These are phyloP conservation scores for Takashimella tepidaria DNA, from an alignment of 1,284 basidiomycete species.

Conservation along the genomic window DNA sequence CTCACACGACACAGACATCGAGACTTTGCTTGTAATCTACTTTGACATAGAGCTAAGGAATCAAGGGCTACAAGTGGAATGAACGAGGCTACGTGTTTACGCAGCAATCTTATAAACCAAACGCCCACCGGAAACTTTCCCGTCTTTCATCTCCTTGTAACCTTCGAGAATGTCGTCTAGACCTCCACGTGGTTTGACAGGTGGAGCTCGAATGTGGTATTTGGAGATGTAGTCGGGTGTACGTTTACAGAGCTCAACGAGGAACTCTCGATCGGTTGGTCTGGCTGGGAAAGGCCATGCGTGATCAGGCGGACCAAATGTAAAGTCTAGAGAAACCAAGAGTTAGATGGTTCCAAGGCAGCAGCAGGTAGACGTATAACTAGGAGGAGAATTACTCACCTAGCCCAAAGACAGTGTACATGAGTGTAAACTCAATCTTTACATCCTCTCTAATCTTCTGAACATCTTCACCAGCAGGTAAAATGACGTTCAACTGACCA, in stretches of 20 bases:
- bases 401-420: constrained; percentile 11
- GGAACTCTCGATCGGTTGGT: constrained; percentile 22
- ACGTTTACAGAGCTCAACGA: constrained; percentile 17
- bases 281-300: constrained; percentile 2
- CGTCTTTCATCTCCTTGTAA: constrained; percentile 20
- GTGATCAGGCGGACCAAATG: background rate
- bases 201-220: constrained; percentile 28
- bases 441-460: constrained; percentile 4
- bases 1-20: too few relatives aligned
- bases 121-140: constrained; percentile 14
- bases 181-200: constrained; percentile 22
- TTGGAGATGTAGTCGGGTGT: constrained; percentile 23
- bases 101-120: constrained; percentile 16
- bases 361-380: too few relatives aligned
- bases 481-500: constrained; percentile 10
- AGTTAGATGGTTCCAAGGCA: too few relatives aligned
- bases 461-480: background rate
- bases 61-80: too few relatives aligned
- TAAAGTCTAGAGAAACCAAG: background rate
- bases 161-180: constrained; percentile 28
- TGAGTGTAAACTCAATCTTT: constrained; percentile 5
- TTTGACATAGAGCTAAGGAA: too few relatives aligned
- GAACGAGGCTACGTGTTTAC: too few relatives aligned
- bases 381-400: too few relatives aligned
- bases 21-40: too few relatives aligned